Evolutionary conservation across 1,139 yeast genomes (phyloP), one percentile per base, ranked within the genome.

Genomic region (Sugiyamaella japonica): DNA sequence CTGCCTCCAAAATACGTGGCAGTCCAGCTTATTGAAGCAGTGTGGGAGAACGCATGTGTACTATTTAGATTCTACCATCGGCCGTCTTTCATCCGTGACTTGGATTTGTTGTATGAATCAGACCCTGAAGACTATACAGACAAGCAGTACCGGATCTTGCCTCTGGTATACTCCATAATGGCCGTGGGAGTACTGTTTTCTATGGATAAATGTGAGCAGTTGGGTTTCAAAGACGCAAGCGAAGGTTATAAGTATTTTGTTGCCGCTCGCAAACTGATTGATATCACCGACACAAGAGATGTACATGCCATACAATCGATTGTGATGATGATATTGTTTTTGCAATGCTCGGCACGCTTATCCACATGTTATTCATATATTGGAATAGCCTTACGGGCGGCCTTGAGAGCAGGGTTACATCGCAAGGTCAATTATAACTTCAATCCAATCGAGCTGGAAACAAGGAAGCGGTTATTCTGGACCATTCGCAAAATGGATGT

Each of bases 401-500:
- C 96, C 0, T 73, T 90, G 51, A 80, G 95, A 61, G 95, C 89
- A 66, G 98, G 98, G 0, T 75, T 89, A 36, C 98, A 90, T 69
- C 76, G 97, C 61, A 85, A 85, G 63, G 76, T 87, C 48, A 77
- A 82, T 31, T 81, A 79, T 65, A 77, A 82, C 39, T 82, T 87
- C 63, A 86, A 86, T 63, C 95, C 96, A 0, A 85, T 89, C 45
- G 97, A 89, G 68, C 75, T 85, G 38, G 97, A 91, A 67, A 87
- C 89, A 38, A 76, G 97, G 56, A 90, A 89, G 67, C 76, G 97
- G 59, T 73, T 90, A 36, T 90, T 90, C 66, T 90, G 89, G 83
- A 87, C 97, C 1, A 86, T 91, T 59, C 86, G 89, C 68, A 90
- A 90, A 67, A 84, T 90, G 90, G 97, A 91, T 66, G 83, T 90